Evolutionary conservation across 2,329 filamentous ascomycete genomes (phyloP).

Genomic region (Hymenoscyphus albidus): DNA sequence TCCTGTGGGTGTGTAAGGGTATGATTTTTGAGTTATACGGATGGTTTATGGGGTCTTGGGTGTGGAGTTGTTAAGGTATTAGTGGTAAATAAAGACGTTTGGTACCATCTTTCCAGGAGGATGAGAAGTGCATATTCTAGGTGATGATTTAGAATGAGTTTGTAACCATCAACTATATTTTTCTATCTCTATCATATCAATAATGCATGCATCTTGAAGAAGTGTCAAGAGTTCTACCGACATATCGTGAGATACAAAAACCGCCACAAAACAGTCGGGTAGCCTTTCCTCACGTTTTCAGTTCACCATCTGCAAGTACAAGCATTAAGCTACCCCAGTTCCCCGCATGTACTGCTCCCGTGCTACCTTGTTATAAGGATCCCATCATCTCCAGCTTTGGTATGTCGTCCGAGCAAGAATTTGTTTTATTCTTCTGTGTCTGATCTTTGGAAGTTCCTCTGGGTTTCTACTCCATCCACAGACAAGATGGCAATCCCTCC

Average conservation of each 20-base stretch:
- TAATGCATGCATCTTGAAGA: neutral
- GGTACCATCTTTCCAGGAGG: too few relatives aligned
- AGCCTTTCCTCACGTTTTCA: neutral
- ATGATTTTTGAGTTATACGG: too few relatives aligned
- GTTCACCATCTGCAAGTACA: neutral
- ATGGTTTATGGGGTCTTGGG: too few relatives aligned
- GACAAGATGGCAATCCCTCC: constrained; percentile 32
- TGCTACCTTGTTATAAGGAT: constrained; percentile 1
- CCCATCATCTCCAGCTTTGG: neutral
- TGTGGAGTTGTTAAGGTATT: too few relatives aligned
- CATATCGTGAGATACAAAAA: neutral
- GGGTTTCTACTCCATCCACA: neutral
- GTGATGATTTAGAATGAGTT: too few relatives aligned
- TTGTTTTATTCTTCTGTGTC: neutral
- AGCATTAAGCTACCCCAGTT: constrained; percentile 5
- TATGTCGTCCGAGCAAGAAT: neutral
- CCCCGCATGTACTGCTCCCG: neutral
- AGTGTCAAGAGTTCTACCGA: neutral
- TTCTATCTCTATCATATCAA: too few relatives aligned
- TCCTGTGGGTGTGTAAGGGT: neutral
- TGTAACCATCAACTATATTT: too few relatives aligned
- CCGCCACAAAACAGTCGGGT: neutral
- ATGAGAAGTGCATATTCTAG: too few relatives aligned
- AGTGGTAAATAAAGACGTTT: too few relatives aligned
- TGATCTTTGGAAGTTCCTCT: neutral